A percentile compares a stretch with the other conserved stretches of the same genome.
phyloP scores from a whole-genome alignment of 2,329 filamentous ascomycete genomes.

The Alternaria conjuncta region DNA sequence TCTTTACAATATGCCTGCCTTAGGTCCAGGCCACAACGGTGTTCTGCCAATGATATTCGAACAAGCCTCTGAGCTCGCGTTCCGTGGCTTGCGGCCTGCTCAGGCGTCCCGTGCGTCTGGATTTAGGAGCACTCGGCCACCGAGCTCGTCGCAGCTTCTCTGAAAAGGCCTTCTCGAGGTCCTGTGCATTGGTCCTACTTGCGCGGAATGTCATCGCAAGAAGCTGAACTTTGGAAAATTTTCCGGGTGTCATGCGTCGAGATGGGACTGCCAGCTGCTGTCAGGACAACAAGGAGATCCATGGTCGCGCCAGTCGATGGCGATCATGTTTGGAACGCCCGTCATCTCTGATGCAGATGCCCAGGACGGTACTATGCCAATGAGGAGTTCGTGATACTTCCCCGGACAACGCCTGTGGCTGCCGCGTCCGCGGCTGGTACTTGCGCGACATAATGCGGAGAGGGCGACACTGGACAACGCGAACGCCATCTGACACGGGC shows the following conservation, averaged over 20 bases:
- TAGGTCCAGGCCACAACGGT: background rate
- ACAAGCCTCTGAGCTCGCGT: background rate
- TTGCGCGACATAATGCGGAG: background rate
- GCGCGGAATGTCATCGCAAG: background rate
- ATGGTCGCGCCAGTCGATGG: background rate
- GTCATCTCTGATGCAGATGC: background rate
- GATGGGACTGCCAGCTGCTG: background rate
- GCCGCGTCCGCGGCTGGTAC: background rate
- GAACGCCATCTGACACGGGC: background rate
- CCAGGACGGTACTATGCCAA: background rate
- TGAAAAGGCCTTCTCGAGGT: background rate
- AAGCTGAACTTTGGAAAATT: background rate
- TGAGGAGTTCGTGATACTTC: background rate
- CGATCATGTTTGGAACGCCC: background rate
- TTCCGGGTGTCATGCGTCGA: background rate
- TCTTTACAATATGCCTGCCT: background rate
- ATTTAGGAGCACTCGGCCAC: background rate
- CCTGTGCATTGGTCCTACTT: background rate
- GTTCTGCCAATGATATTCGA: conserved; percentile 5
- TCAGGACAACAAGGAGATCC: background rate
- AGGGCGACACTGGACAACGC: background rate
- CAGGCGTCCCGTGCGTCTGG: background rate
- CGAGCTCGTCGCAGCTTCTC: background rate
- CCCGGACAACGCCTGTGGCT: background rate
- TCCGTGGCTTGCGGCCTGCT: background rate